Conservation (phyloP, 306 rosid species). For the Malus domestica region ASM211411v1 NC_041798.1:32309501-32310000, state of each 20-base stretch:
- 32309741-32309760: background rate
- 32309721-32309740: background rate
- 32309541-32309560: background rate
- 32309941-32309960: background rate
- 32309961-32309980: background rate
- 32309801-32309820: background rate
- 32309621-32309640: background rate
- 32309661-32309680: background rate
- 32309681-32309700: background rate
- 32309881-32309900: background rate
- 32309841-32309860: background rate
- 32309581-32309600: background rate
- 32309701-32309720: background rate
- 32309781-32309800: background rate
- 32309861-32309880: background rate
- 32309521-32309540: background rate
- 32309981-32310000: background rate
- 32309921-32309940: background rate
- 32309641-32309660: background rate
- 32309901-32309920: background rate
- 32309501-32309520: slow-evolving; percentile 9
- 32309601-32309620: background rate
- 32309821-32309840: background rate
- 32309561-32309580: background rate
- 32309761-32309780: background rate